Percentiles rank a stretch among this genome's conserved stretches.
These are phyloP conservation scores for Xylaria sp. DNA, from an alignment of 2,329 filamentous ascomycete species.

Conservation along the genomic window DNA sequence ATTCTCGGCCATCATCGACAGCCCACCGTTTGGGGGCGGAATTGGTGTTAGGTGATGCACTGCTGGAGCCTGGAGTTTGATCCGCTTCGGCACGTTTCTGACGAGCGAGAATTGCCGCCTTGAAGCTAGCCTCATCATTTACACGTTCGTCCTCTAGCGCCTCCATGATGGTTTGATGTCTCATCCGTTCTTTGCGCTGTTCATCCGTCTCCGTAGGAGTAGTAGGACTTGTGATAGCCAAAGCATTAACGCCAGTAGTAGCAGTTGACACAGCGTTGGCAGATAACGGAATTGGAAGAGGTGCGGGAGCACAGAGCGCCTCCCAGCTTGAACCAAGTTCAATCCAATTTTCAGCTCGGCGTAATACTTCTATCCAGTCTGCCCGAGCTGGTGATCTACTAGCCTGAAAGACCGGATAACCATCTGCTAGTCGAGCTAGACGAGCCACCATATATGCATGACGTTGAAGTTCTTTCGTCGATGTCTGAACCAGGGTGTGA, in stretches of 20 bases:
- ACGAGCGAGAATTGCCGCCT: slow-evolving; percentile 69
- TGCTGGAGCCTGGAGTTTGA: slow-evolving; percentile 41
- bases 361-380: slow-evolving; percentile 83
- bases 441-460: slow-evolving; percentile 86
- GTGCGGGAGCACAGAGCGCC: slow-evolving; percentile 70
- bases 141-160: slow-evolving; percentile 75
- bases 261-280: slow-evolving; percentile 43
- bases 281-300: slow-evolving; percentile 55
- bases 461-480: slow-evolving; percentile 78
- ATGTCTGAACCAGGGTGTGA: slow-evolving; percentile 83
- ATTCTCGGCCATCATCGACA: slow-evolving; percentile 73
- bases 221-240: slow-evolving; percentile 50
- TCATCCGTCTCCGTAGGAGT: slow-evolving; percentile 58
- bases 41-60: slow-evolving; percentile 40
- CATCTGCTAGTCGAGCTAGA: slow-evolving; percentile 77
- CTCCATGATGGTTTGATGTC: slow-evolving; percentile 73
- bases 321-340: slow-evolving; percentile 75
- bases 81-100: slow-evolving; percentile 69
- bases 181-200: slow-evolving; percentile 67
- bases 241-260: slow-evolving; percentile 49
- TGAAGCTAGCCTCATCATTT: slow-evolving; percentile 72
- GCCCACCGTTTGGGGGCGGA: slow-evolving; percentile 64
- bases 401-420: slow-evolving; percentile 82
- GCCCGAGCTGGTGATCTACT: slow-evolving; percentile 76
- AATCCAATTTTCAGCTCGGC: slow-evolving; percentile 75